Evolutionary conservation across 306 rosid species (phyloP), one percentile per base, ranked within the genome.

Genomic region (Dryas drummondii): DNA sequence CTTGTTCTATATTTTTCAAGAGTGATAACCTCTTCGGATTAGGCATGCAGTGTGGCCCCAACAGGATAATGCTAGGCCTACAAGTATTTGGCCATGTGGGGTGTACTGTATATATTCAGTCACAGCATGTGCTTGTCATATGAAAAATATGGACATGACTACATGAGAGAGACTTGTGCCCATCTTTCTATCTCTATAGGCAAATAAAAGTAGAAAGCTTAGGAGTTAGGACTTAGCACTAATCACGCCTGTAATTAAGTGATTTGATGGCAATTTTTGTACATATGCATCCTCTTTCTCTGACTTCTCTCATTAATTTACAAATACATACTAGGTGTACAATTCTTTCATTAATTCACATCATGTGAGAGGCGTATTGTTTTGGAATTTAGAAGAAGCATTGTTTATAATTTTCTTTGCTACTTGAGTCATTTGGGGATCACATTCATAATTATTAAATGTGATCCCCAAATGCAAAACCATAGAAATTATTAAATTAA

Each of bases 151-250:
- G 60, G 69, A 17, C 63, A 37, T 22, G 22, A 22, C 22, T 22
- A 22, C 22, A 22, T 59, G 81, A 69, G 15, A 7, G 64, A 37
- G 81, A 69, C 81, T 19, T 9, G 54, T 26, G 37, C 48, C 68
- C 45, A 16, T 76, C 69, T 75, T 72, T 65, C 79, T 49, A 27
- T 60, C 48, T n/a, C 0, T 61, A 14, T 6, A 32, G 74, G 59
- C 58, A 27, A 41, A 56, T 66, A 68, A 64, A 26, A 57, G 8
- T 12, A 7, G 11, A 40, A 45, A 26, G 56, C 5, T 27, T 10
- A 48, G 62, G n/a, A 32, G 37, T 12, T 7, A 7, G 9, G 6
- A 10, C 27, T 64, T 6, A 49, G 78, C 74, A 47, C 73, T 41
- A 66, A 65, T 46, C 50, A 11, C 41, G 74, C 37, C 37, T 32